Percentiles rank a stretch among this genome's conserved stretches.
These are phyloP conservation scores for Nakaseomyces nivariensis DNA, from an alignment of 1,139 yeast species.

Conservation along the genomic window DNA sequence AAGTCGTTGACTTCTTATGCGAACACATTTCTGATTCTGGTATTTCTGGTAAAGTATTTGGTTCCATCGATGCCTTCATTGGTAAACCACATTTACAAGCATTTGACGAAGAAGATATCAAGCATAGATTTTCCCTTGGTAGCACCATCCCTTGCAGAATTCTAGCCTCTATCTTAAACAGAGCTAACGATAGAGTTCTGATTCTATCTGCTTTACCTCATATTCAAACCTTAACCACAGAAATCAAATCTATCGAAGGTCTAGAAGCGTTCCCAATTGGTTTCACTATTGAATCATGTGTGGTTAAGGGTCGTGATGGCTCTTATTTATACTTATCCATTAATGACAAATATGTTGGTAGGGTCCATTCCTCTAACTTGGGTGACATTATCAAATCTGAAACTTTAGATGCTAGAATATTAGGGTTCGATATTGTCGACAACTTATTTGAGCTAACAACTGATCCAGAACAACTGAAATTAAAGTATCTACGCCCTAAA, in stretches of 20 bases:
- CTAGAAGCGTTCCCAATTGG: conserved; percentile 74
- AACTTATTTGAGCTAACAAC: conserved; percentile 57
- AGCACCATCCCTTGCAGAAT: conserved; percentile 61
- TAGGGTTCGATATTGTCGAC: conserved; percentile 61
- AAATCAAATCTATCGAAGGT: conserved; percentile 18
- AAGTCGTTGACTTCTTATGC: conserved; percentile 63
- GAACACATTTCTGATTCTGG: conserved; percentile 55
- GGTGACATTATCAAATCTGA: conserved; percentile 38
- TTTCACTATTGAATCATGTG: conserved; percentile 52
- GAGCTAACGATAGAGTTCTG: conserved; percentile 48
- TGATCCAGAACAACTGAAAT: conserved; percentile 52
- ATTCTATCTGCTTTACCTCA: conserved; percentile 57
- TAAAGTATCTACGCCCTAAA: conserved; percentile 52
- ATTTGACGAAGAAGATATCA: conserved; percentile 40
- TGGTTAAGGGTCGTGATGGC: conserved; percentile 49
- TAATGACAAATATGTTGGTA: conserved; percentile 51
- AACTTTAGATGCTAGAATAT: conserved; percentile 63
- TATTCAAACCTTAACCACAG: conserved; percentile 31
- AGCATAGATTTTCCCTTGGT: conserved; percentile 58
- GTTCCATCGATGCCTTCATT: conserved; percentile 64
- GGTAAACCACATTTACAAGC: conserved; percentile 56
- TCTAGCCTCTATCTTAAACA: conserved; percentile 44
- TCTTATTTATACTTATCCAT: conserved; percentile 48
- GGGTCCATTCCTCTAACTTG: conserved; percentile 64
- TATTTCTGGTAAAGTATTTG: conserved; percentile 52